Evolutionary conservation across 2,329 filamentous ascomycete genomes (phyloP).

Genomic region (Scedosporium aurantiacum): DNA sequence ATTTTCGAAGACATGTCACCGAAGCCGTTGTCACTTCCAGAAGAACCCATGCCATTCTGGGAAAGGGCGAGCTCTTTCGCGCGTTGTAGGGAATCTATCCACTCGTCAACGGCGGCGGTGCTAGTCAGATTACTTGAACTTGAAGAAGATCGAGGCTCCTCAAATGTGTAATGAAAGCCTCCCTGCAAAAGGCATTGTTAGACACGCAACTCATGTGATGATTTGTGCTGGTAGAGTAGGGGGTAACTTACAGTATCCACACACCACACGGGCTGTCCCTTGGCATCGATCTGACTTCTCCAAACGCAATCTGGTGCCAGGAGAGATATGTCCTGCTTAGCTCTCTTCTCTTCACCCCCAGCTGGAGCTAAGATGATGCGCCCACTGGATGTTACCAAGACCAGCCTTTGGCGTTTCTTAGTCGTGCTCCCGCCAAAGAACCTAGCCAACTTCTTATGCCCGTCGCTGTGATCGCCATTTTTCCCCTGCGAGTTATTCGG

Average conservation of each 20-base stretch:
- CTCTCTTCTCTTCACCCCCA: slow-evolving; percentile 89
- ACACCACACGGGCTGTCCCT: slow-evolving; percentile 78
- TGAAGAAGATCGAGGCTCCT: slow-evolving; percentile 67
- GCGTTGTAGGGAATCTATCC: slow-evolving; percentile 80
- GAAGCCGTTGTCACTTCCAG: slow-evolving; percentile 56
- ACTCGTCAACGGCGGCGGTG: slow-evolving; percentile 70
- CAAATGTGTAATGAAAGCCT: slow-evolving; percentile 85
- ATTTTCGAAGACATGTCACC: slow-evolving; percentile 59
- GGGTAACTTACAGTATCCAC: slow-evolving; percentile 76
- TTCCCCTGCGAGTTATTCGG: slow-evolving; percentile 64
- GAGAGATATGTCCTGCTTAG: slow-evolving; percentile 85
- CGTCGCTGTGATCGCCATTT: slow-evolving; percentile 47
- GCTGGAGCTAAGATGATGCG: slow-evolving; percentile 83
- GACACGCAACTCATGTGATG: neutral
- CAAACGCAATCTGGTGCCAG: slow-evolving; percentile 64
- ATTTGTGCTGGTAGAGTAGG: neutral
- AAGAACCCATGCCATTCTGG: slow-evolving; percentile 55
- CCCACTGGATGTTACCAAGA: slow-evolving; percentile 89
- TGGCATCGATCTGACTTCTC: slow-evolving; percentile 72
- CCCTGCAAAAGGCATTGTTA: slow-evolving; percentile 39
- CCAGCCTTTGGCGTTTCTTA: slow-evolving; percentile 85
- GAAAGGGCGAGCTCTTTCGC: slow-evolving; percentile 75
- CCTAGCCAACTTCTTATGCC: slow-evolving; percentile 78
- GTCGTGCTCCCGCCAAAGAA: slow-evolving; percentile 87
- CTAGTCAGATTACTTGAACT: slow-evolving; percentile 40